These are phyloP conservation scores for Sclerospora graminicola DNA, from an alignment of 352 stramenopile genomes.

Conservation along the genomic window DNA sequence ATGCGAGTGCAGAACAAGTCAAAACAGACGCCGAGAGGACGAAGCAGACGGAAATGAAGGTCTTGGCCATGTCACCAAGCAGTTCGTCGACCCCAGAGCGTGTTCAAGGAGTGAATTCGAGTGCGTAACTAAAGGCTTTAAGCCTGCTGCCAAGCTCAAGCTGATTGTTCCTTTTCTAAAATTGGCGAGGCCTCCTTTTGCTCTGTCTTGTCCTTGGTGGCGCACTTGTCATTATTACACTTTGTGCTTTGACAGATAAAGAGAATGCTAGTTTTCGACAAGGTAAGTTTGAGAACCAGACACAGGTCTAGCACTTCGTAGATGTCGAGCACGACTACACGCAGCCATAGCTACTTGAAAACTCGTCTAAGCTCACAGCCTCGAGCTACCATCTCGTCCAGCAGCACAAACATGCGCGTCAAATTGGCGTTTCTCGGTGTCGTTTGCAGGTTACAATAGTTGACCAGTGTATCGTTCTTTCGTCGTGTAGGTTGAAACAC, in stretches of 20 bases:
- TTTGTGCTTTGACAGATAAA: constrained; percentile 19
- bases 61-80: constrained; percentile 37
- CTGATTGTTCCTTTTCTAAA: constrained; percentile 2
- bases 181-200: constrained; percentile 44
- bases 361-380: too few species aligned
- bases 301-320: too few species aligned
- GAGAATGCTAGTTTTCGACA: too few species aligned
- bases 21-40: constrained; percentile 10
- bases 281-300: constrained; percentile 16
- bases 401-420: too few species aligned
- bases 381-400: too few species aligned
- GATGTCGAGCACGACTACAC: too few species aligned
- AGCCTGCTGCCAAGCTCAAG: constrained; percentile 18
- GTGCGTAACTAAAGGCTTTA: too few species aligned
- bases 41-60: constrained; percentile 48
- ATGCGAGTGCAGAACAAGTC: constrained; percentile 4
- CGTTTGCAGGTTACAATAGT: too few species aligned
- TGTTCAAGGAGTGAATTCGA: constrained; percentile 42
- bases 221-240: constrained; percentile 45
- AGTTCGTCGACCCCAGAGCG: constrained; percentile 19
- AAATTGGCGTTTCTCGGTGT: too few species aligned
- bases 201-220: constrained; percentile 39
- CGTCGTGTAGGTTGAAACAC: too few species aligned
- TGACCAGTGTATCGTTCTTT: too few species aligned
- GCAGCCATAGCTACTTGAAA: too few species aligned